Base-by-base conservation (phyloP, 2,329 filamentous ascomycete genomes). In the Diaporthe longicolla region DNA sequence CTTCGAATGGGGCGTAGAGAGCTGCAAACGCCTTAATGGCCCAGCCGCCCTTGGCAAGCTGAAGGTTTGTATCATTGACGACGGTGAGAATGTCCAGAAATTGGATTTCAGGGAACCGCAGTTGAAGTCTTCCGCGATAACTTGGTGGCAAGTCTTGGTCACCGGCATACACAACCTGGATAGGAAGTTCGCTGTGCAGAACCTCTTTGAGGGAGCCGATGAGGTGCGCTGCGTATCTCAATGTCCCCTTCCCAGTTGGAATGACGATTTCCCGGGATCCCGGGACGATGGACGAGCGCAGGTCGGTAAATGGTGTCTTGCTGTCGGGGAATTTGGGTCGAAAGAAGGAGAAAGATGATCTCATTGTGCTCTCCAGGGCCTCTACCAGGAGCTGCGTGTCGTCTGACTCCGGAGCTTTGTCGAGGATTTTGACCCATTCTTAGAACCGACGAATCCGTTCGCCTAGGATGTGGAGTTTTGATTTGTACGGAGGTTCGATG, bases 271-370 rank as follows among this genome's bases (percentile, higher is more conserved):
- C 55, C 6, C 32, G 55, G 24, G 55, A 58, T 10, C 55, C 55
- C 0, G 32, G 55, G 32, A 37, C 57, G 81, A 48, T 80, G 77
- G 79, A 81, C 83, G 82, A 83, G 85, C 8, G 81, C 74, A 35
- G 82, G 81, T 10, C 84, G 78, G 37, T 74, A 71, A 63, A 82
- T 82, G 0, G 71, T 21, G 32, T 37, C 77, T 59, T 80, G 78
- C 73, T 84, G 81, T 80, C 81, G 83, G 0, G 85, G 73, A 4
- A 84, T 76, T 24, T 84, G 77, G 72, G 85, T 83, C 24, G 37
- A 3, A 61, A 7, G n/a, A 24, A 73, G 85, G 85, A 3, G 85
- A 78, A 0, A 82, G 72, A 0, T 78, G 81, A 1, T 84, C 83
- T 0, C 79, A 80, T 0, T 81, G 76, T 24, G 24, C 13, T 43